Evolutionary conservation across 805 yeast genomes (phyloP), one percentile per base, ranked within the genome.

Genomic region (Crinitomyces ghanaensis): DNA sequence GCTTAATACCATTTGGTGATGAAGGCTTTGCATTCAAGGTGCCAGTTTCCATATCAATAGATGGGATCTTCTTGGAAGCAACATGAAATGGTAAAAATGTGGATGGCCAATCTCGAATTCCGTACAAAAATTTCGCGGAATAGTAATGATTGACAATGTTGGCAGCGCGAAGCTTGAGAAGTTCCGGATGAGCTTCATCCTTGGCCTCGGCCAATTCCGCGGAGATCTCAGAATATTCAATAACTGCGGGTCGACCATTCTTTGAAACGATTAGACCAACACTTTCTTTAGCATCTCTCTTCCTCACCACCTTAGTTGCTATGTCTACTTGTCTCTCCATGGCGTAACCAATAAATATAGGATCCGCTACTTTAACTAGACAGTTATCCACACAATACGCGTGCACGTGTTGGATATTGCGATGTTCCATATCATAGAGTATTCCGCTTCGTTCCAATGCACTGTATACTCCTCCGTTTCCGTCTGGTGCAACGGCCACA

Each of bases 381-480:
- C 81, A 77, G 57, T 91, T 91, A 59, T 91, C 99, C 31, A 91
- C 97, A 60, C 97, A 88, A 61, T 85, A 91, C 81, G 86, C 83
- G 59, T 91, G 96, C 40, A 91, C 68, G 53, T 91, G 97, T 56
- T 82, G 73, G 42, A 88, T 72, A 4, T 84, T 85, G 36, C 74
- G 74, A 5, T 46, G 39, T 19, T 59, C 50, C 53, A 91, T 71
- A 53, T 88, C 95, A 5, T 70, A 68, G 20, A 91, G 49, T 13
- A 86, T 62, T 2, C 72, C 69, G 43, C 77, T 70, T 27, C 68
- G 68, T 45, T 62, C 59, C 25, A 91, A 65, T 1, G 95, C 97
- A 50, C 74, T 77, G 62, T 91, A 91, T 32, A 91, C 64, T 2
- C 99, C 99, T 38, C 99, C 99, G 54, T 91, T 91, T 1, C 99